These are phyloP conservation scores for Nitzschia sp. DNA, from an alignment of 108 stramenopile species.

Conservation along the genomic window DNA sequence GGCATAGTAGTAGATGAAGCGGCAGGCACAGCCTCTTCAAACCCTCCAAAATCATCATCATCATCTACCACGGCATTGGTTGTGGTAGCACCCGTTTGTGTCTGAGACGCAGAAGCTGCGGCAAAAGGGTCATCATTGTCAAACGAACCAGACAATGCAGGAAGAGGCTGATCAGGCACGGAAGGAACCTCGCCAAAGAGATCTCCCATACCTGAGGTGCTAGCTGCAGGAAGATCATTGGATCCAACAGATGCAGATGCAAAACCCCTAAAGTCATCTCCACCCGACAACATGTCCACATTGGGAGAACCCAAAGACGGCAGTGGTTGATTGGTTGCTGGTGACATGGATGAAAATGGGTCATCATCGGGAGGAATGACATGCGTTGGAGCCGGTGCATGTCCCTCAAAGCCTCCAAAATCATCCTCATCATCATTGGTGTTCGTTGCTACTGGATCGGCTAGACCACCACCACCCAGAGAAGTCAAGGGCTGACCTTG, in stretches of 20 bases:
- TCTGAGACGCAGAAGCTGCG: no score
- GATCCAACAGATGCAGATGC: slow-evolving; percentile 2
- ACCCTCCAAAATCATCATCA: slow-evolving; percentile 47
- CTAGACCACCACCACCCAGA: no score
- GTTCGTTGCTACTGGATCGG: not conserved
- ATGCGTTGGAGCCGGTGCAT: not conserved
- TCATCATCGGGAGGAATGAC: not conserved
- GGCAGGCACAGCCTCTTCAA: slow-evolving; percentile 18
- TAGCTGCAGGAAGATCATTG: no score
- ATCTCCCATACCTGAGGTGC: no score
- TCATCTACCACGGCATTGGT: slow-evolving; percentile 13
- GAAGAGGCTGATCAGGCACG: no score
- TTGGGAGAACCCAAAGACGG: not conserved
- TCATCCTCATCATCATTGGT: slow-evolving; percentile 27
- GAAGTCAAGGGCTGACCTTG: no score
- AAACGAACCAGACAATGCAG: no score
- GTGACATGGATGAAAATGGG: not conserved
- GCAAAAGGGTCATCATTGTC: no score
- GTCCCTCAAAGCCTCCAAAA: slow-evolving; percentile 31
- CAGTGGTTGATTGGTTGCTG: slow-evolving; percentile 6
- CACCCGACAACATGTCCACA: not conserved
- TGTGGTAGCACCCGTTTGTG: not conserved
- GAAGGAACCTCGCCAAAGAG: no score
- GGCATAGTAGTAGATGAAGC: not conserved
- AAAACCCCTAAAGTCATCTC: slow-evolving; percentile 31